Conservation (phyloP, 768 basidiomycete species). For the Termitomyces sp. region DNA sequence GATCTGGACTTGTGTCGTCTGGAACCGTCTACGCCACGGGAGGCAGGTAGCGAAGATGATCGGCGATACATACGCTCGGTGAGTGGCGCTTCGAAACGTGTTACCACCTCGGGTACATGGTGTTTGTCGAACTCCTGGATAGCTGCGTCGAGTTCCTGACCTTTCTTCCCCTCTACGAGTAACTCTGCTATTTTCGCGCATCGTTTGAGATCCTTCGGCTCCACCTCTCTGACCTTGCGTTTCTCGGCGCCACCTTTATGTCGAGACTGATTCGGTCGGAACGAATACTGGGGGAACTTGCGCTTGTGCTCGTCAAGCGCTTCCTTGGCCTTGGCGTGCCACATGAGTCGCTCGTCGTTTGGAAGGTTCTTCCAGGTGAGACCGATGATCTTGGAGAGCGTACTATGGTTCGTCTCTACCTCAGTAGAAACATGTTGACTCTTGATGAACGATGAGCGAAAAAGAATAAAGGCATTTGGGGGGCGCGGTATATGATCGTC, state of each 20-base stretch:
- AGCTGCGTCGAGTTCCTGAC: slow-evolving; percentile 51
- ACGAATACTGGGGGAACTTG: slow-evolving; percentile 74
- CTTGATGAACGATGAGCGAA: slow-evolving; percentile 81
- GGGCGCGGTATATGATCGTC: slow-evolving; percentile 80
- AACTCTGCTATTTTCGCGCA: slow-evolving; percentile 68
- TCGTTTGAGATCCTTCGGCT: slow-evolving; percentile 58
- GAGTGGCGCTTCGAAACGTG: slow-evolving; percentile 70
- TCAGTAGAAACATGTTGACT: slow-evolving; percentile 71
- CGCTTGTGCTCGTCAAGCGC: slow-evolving; percentile 73
- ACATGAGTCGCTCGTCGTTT: slow-evolving; percentile 69
- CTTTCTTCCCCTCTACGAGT: slow-evolving; percentile 53
- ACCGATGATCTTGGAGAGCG: slow-evolving; percentile 82
- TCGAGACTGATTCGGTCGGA: slow-evolving; percentile 57
- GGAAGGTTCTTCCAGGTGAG: slow-evolving; percentile 80
- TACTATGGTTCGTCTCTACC: slow-evolving; percentile 81
- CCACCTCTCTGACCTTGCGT: slow-evolving; percentile 58
- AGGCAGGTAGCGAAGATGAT: slow-evolving; percentile 59
- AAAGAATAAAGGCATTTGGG: slow-evolving; percentile 85
- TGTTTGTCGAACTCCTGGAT: slow-evolving; percentile 53
- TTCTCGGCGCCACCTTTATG: slow-evolving; percentile 42
- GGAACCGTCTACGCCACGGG: slow-evolving; percentile 33
- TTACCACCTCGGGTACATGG: slow-evolving; percentile 57
- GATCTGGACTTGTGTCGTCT: slow-evolving; percentile 27
- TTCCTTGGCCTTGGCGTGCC: slow-evolving; percentile 73
- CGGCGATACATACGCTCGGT: slow-evolving; percentile 69